Base-by-base conservation (phyloP, 208 protist genomes). In the Leishmania gerbilli region DNA sequence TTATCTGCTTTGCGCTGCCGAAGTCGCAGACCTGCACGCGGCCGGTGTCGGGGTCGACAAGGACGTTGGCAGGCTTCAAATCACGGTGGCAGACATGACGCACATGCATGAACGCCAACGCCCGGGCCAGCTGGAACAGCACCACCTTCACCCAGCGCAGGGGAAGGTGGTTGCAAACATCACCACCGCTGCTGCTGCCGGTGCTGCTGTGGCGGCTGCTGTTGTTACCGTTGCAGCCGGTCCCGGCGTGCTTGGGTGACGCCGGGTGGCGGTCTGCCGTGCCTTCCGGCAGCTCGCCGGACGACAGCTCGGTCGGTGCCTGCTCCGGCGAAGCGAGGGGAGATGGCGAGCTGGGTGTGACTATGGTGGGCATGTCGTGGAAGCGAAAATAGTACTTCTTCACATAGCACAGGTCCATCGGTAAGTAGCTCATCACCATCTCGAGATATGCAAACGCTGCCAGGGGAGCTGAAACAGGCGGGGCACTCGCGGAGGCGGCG, bases 371-470 rank as follows among this genome's bases (percentile, higher is more conserved):
- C 80, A 90, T 98, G 27, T 34, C 47, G 42, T 83, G 85, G 11
- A 76, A 56, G 6, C 75, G 95, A 67, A 87, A 86, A 87, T 98
- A 99, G 78, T 97, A 87, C 56, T 93, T 85, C n/a, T 95, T 90
- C 27, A 99, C 80, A n/a, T 90, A 86, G 77, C 98, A 96, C 6
- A 99, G 86, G 74, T 99, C 99, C 53, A 99, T 91, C 2, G 99
- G 99, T 0, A 99, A 86, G 90, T 99, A 99, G 77, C 99, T 98
- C 89, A 99, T 95, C 19, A 99, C 99, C 27, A 99, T 89, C 90
- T 99, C 99, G 7, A 99, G 90, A 82, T 99, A 99, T 21, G 99
- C 78, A 76, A 99, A 98, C 40, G 99, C 94, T 34, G 89, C 76
- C 6, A 47, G 74, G 9, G 60, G 53, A 6, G 47, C 49, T 13